phyloP scores from a whole-genome alignment of 208 protist species.

The Leishmania gerbilli region DNA sequence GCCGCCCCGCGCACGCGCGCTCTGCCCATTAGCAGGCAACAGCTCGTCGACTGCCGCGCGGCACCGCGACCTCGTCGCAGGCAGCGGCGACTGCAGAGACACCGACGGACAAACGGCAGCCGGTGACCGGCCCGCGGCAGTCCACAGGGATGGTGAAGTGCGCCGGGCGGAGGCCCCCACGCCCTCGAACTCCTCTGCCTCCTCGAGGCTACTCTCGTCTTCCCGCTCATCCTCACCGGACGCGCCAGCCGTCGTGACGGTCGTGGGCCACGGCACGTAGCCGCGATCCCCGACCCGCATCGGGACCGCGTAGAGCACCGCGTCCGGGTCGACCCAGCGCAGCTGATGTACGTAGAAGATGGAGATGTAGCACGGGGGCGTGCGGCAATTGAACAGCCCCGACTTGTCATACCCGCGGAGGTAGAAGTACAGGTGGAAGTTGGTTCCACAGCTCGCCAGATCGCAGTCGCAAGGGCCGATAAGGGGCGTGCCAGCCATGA shows the following conservation, averaged over 20 bases:
- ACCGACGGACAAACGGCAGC: neutral
- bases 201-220: neutral
- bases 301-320: conserved; percentile 78
- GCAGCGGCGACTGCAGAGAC: conserved; percentile 2
- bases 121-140: neutral
- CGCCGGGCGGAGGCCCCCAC: neutral
- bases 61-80: neutral
- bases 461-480: conserved; percentile 76
- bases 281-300: conserved; percentile 66
- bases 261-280: conserved; percentile 55
- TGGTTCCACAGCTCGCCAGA: conserved; percentile 47
- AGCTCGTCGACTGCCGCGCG: neutral
- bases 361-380: conserved; percentile 71
- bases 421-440: conserved; percentile 81
- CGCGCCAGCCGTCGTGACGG: neutral
- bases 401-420: conserved; percentile 64
- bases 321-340: conserved; percentile 54
- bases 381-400: conserved; percentile 65
- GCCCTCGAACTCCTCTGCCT: neutral
- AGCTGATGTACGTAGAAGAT: conserved; percentile 67
- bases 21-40: too few relatives aligned
- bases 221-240: conserved; percentile 22
- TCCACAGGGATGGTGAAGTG: neutral
- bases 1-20: neutral
- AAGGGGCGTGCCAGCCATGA: conserved; percentile 66